phyloP scores from a whole-genome alignment of 441 rosid genomes.

The Macaranga tanarius region DNA sequence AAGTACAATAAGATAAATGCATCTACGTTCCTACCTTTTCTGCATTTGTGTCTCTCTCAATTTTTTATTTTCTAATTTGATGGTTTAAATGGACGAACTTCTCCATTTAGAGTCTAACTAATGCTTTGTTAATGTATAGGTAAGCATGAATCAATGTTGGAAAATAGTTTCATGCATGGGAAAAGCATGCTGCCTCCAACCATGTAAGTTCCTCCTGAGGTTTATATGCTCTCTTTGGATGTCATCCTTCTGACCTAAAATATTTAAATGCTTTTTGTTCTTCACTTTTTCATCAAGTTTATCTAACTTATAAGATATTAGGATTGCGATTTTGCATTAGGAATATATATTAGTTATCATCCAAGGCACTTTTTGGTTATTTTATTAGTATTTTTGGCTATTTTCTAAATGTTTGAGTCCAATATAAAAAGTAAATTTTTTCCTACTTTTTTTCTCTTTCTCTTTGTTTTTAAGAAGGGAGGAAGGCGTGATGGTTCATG shows the following conservation, averaged over 20 bases:
- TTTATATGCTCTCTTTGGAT: conserved; percentile 19
- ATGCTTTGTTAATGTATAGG: conserved; percentile 43
- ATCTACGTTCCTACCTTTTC: too few species aligned
- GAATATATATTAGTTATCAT: too few species aligned
- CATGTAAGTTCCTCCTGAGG: conserved; percentile 87
- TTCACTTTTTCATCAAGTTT: background rate
- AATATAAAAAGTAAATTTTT: background rate
- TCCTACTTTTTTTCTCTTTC: background rate
- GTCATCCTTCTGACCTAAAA: background rate
- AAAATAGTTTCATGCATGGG: conserved; percentile 66
- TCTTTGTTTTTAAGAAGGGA: background rate
- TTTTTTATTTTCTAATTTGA: conserved; percentile 1
- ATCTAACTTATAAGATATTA: background rate
- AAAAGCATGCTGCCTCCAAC: conserved; percentile 57
- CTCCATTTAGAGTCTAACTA: conserved; percentile 3
- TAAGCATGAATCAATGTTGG: conserved; percentile 81
- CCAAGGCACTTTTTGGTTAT: background rate
- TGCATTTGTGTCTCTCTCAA: background rate
- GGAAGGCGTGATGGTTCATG: background rate
- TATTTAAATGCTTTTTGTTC: background rate
- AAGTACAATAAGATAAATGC: too few species aligned
- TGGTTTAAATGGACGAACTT: background rate
- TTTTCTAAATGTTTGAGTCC: background rate
- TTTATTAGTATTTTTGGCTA: background rate
- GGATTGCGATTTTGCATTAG: background rate